Conservation (phyloP, 139 green algal genomes). For the Mychonastes homosphaera region DNA sequence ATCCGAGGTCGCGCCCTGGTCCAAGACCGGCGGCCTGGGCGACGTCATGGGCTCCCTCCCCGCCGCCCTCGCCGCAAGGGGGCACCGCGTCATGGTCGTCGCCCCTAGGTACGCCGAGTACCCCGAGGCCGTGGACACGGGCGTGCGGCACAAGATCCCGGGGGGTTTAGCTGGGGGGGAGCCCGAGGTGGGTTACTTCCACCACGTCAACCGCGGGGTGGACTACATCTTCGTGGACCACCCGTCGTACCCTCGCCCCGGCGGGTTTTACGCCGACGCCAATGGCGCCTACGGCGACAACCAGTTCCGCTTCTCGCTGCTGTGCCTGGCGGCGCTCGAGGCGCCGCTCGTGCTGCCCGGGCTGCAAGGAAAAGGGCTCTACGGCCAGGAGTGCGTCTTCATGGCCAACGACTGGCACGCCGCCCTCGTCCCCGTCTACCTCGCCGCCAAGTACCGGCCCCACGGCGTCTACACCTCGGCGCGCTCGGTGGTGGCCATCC, state of each 20-base stretch:
- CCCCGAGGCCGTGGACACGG: slow-evolving; percentile 48
- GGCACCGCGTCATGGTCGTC: slow-evolving; percentile 79
- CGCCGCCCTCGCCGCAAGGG: slow-evolving; percentile 43
- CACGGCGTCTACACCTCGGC: slow-evolving; percentile 61
- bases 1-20: slow-evolving; percentile 63
- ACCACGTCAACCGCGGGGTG: slow-evolving; percentile 39
- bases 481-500: slow-evolving; percentile 67
- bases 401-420: slow-evolving; percentile 59
- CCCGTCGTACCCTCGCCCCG: slow-evolving; percentile 46
- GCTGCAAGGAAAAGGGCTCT: slow-evolving; percentile 26
- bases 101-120: slow-evolving; percentile 64
- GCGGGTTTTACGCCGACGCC: slow-evolving; percentile 61
- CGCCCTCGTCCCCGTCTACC: slow-evolving; percentile 62
- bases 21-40: slow-evolving; percentile 78
- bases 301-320: slow-evolving; percentile 67
- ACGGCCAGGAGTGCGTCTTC: slow-evolving; percentile 49
- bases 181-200: slow-evolving; percentile 34
- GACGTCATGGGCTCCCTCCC: slow-evolving; percentile 62
- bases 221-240: slow-evolving; percentile 82
- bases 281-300: slow-evolving; percentile 73
- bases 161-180: too few species aligned
- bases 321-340: slow-evolving; percentile 58
- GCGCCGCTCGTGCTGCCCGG: slow-evolving; percentile 52
- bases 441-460: slow-evolving; percentile 73
- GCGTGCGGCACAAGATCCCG: too few species aligned